phyloP scores from a whole-genome alignment of 495 filamentous ascomycete genomes.

The Penicillium angulare region DNA sequence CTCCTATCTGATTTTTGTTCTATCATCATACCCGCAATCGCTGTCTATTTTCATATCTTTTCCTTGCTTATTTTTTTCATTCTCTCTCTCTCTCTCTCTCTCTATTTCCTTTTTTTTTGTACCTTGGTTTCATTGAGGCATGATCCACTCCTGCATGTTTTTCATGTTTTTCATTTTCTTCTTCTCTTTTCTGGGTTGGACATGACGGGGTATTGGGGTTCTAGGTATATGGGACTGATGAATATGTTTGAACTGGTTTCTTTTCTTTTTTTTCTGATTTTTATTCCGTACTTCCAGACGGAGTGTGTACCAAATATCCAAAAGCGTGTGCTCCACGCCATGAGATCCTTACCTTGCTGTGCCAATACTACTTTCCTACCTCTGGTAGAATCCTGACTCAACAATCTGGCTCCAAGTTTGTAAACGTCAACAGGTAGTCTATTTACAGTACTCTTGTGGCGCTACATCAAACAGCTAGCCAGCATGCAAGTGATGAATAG shows the following conservation, averaged over 20 bases:
- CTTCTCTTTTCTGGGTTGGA: conserved; percentile 9
- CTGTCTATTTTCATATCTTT: conserved; percentile 14
- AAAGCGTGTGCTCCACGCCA: conserved; percentile 14
- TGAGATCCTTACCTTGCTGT: conserved; percentile 9
- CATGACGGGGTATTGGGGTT: conserved; percentile 14
- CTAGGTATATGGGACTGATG: conserved; percentile 8
- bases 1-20: not conserved
- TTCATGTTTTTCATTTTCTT: too few species aligned
- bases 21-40: conserved; percentile 29
- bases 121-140: not conserved
- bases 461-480: too few species aligned
- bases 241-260: not conserved
- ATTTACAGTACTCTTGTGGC: too few species aligned
- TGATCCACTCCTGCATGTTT: conserved; percentile 7
- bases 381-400: not conserved
- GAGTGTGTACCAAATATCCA: conserved; percentile 26
- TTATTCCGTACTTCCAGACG: not conserved
- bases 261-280: conserved; percentile 8
- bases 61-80: conserved; percentile 9
- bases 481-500: too few species aligned
- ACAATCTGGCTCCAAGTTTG: too few species aligned
- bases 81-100: too few species aligned
- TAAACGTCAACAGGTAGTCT: too few species aligned
- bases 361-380: not conserved
- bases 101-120: not conserved